These are phyloP conservation scores for Skeletonema menzelii DNA, from an alignment of 108 stramenopile species.

Conservation along the genomic window DNA sequence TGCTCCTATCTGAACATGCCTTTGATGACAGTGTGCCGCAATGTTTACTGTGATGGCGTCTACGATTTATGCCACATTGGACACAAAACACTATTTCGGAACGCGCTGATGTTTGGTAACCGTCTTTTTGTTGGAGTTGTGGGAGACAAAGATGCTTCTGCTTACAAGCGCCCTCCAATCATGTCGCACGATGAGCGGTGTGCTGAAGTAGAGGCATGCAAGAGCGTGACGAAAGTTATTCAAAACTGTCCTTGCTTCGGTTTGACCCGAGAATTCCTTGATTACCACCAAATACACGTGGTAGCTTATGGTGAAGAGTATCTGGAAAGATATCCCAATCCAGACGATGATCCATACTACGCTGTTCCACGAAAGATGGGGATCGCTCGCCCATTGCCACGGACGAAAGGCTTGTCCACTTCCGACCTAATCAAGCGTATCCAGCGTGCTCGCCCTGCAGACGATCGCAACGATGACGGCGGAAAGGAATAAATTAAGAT, in stretches of 20 bases:
- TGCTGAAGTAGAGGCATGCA: constrained; percentile 91
- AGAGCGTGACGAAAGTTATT: constrained; percentile 91
- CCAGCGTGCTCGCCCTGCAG: constrained; percentile 67
- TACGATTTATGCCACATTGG: constrained; percentile 92
- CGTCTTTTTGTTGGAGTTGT: constrained; percentile 90
- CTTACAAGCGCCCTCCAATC: constrained; percentile 90
- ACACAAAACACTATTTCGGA: constrained; percentile 85
- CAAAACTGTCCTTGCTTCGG: constrained; percentile 89
- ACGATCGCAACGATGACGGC: constrained; percentile 54
- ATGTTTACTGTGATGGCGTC: constrained; percentile 86
- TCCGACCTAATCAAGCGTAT: constrained; percentile 86
- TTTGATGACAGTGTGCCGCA: constrained; percentile 81
- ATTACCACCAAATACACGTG: constrained; percentile 90
- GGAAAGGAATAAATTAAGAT: constrained; percentile 6
- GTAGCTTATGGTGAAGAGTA: constrained; percentile 91
- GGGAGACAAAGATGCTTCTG: constrained; percentile 82
- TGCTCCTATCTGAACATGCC: constrained; percentile 90
- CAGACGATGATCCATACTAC: constrained; percentile 90
- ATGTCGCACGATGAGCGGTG: constrained; percentile 87
- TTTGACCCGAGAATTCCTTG: constrained; percentile 80
- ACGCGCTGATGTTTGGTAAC: constrained; percentile 81
- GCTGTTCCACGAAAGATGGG: constrained; percentile 75
- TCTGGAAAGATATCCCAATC: constrained; percentile 80
- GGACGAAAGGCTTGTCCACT: constrained; percentile 78
- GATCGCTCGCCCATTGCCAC: constrained; percentile 77